phyloP scores from a whole-genome alignment of 106 monocot species.

The Agapanthus africanus region DNA sequence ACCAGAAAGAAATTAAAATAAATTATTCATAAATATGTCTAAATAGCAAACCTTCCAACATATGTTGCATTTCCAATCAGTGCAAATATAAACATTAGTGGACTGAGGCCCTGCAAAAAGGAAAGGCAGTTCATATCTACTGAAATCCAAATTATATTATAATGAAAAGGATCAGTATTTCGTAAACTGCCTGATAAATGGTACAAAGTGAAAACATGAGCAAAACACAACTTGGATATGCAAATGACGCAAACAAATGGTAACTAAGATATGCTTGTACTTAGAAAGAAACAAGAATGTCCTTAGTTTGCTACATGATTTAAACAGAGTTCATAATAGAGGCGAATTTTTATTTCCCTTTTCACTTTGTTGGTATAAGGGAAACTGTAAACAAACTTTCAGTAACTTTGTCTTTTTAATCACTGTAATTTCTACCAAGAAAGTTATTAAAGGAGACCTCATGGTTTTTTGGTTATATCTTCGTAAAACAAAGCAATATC shows the following conservation, averaged over 20 bases:
- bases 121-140: background rate
- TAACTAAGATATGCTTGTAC: background rate
- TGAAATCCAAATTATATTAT: too few relatives aligned
- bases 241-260: background rate
- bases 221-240: background rate
- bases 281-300: background rate
- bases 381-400: too few relatives aligned
- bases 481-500: too few relatives aligned
- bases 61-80: conserved; percentile 79
- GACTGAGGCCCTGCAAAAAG: conserved; percentile 66
- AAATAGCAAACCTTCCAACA: conserved; percentile 62
- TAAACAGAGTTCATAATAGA: too few relatives aligned
- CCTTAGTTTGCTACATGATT: background rate
- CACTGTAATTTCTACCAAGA: too few relatives aligned
- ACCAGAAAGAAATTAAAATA: too few relatives aligned
- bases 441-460: too few relatives aligned
- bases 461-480: too few relatives aligned
- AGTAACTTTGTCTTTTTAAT: too few relatives aligned
- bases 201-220: background rate
- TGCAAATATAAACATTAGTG: conserved; percentile 80
- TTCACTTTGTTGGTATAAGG: too few relatives aligned
- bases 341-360: too few relatives aligned
- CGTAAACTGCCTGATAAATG: background rate
- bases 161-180: too few relatives aligned
- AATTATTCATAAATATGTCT: background rate